Percentiles rank a stretch among this genome's conserved stretches.
These are phyloP conservation scores for Phytophthora foliorum DNA, from an alignment of 352 stramenopile species.

Conservation along the genomic window DNA sequence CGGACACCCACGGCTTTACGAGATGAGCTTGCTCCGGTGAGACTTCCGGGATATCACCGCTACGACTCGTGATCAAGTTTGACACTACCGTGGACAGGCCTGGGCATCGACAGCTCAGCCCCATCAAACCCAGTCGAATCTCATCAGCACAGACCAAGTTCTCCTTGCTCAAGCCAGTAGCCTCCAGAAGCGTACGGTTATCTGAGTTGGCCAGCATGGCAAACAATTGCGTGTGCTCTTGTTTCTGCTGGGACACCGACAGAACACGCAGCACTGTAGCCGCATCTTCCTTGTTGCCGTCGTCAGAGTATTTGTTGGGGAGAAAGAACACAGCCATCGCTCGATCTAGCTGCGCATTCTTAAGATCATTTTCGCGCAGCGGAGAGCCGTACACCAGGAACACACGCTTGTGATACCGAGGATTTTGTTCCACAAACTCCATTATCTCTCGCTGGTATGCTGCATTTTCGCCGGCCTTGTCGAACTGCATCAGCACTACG, in stretches of 20 bases:
- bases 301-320: slow-evolving; percentile 84
- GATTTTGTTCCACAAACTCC: slow-evolving; percentile 76
- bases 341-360: slow-evolving; percentile 66
- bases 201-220: slow-evolving; percentile 89
- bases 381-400: slow-evolving; percentile 84
- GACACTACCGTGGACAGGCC: slow-evolving; percentile 87
- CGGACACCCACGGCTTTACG: slow-evolving; percentile 63
- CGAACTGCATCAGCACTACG: slow-evolving; percentile 83
- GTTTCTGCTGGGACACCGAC: slow-evolving; percentile 72
- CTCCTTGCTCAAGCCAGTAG: slow-evolving; percentile 71
- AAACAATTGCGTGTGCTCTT: slow-evolving; percentile 77
- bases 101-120: slow-evolving; percentile 83
- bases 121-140: slow-evolving; percentile 86
- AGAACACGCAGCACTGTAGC: slow-evolving; percentile 85
- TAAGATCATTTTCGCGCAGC: slow-evolving; percentile 61
- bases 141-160: slow-evolving; percentile 86
- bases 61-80: slow-evolving; percentile 86
- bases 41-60: slow-evolving; percentile 45
- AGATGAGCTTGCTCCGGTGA: slow-evolving; percentile 24
- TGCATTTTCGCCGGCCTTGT: slow-evolving; percentile 52
- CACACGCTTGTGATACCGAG: slow-evolving; percentile 80
- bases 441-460: slow-evolving; percentile 74
- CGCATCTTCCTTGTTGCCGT: slow-evolving; percentile 85
- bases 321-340: slow-evolving; percentile 88
- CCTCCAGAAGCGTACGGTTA: slow-evolving; percentile 82